Conservation (phyloP, 129 eudicot species). For the Ambrosia trifida region DNA sequence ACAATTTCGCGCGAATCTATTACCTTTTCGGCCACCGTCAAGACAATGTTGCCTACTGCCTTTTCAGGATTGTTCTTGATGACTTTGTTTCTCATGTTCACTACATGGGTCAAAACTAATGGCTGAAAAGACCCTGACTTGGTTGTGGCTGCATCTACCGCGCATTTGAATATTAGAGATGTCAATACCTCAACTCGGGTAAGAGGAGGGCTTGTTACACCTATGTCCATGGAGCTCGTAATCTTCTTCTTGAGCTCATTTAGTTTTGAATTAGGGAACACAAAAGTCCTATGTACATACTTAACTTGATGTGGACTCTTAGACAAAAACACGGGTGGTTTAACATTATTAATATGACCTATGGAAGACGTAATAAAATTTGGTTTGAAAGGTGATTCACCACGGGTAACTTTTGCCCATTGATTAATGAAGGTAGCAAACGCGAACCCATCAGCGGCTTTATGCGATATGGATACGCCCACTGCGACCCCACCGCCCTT, state of each 20-base stretch:
- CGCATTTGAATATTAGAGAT: constrained; percentile 13
- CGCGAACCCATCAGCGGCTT: background rate
- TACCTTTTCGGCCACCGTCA: background rate
- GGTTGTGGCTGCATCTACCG: background rate
- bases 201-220: background rate
- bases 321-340: background rate
- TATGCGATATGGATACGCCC: background rate
- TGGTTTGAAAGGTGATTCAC: constrained; percentile 7
- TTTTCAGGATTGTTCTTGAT: constrained; percentile 4
- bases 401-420: background rate
- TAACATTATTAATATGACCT: background rate
- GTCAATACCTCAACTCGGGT: constrained; percentile 27
- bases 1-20: background rate
- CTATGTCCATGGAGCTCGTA: background rate
- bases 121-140: constrained; percentile 1
- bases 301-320: background rate
- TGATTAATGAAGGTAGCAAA: background rate
- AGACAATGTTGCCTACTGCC: background rate
- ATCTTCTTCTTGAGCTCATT: constrained; percentile 20
- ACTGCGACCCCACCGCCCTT: background rate
- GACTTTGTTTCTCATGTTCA: constrained; percentile 16
- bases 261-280: constrained; percentile 24
- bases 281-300: background rate
- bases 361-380: background rate
- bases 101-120: background rate